Percentiles rank a stretch among this genome's conserved stretches.
Evolutionary conservation across 805 yeast genomes (phyloP).

Genomic region (Sungouiozyma ichnusensis): DNA sequence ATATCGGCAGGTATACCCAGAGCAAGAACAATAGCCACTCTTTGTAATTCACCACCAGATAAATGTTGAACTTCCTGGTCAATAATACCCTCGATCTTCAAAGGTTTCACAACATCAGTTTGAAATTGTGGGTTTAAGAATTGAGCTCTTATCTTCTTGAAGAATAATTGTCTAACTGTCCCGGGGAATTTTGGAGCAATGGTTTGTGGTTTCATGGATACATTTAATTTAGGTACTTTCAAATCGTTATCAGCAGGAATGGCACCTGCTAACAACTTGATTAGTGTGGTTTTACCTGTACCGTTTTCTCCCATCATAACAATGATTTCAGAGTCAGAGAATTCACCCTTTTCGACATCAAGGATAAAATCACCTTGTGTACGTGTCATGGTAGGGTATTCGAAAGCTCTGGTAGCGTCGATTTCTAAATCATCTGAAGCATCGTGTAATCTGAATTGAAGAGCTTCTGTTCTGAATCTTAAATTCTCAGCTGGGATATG

Average conservation of each 20-base stretch:
- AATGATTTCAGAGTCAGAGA: conserved; percentile 90
- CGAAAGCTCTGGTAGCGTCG: conserved; percentile 70
- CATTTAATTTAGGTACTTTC: conserved; percentile 77
- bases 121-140: conserved; percentile 96
- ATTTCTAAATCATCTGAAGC: conserved; percentile 66
- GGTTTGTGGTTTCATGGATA: conserved; percentile 98
- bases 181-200: conserved; percentile 98
- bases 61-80: conserved; percentile 96
- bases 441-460: conserved; percentile 87
- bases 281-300: conserved; percentile 97
- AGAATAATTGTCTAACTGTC: conserved; percentile 94
- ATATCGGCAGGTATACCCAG: conserved; percentile 93
- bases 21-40: conserved; percentile 95
- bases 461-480: conserved; percentile 91
- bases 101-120: conserved; percentile 94
- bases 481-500: conserved; percentile 93
- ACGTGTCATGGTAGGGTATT: conserved; percentile 74
- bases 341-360: conserved; percentile 74
- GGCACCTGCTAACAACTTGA: conserved; percentile 90
- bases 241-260: conserved; percentile 78
- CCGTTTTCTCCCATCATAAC: conserved; percentile 99
- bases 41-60: conserved; percentile 99
- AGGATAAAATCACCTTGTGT: conserved; percentile 95
- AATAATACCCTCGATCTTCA: conserved; percentile 83
- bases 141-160: conserved; percentile 89